phyloP scores from a whole-genome alignment of 2,329 filamentous ascomycete genomes.

The Pseudocercospora musae region DNA sequence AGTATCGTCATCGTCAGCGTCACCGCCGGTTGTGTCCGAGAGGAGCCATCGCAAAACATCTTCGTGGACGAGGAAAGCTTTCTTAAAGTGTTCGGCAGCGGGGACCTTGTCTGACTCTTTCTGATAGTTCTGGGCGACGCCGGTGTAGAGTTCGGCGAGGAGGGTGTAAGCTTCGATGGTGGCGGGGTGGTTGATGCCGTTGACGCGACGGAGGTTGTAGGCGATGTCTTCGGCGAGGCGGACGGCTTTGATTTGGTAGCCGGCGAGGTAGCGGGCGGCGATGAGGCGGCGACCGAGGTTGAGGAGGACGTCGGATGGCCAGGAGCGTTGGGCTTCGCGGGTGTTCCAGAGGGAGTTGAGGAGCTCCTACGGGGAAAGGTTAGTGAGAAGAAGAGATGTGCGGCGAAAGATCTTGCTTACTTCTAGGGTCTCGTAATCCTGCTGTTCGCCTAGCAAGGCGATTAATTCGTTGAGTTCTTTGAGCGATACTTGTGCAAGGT shows the following conservation, averaged over 20 bases:
- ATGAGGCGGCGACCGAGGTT: conserved; percentile 54
- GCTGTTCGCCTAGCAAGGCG: conserved; percentile 48
- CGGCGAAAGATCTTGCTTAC: conserved; percentile 20
- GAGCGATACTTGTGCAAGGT: conserved; percentile 44
- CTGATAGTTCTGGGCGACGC: conserved; percentile 39
- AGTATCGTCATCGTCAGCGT: conserved; percentile 38
- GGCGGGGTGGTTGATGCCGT: conserved; percentile 47
- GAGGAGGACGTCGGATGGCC: conserved; percentile 47
- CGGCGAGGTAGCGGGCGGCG: conserved; percentile 51
- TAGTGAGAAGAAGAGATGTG: too few relatives aligned
- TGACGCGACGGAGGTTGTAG: conserved; percentile 55
- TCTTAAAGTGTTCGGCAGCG: conserved; percentile 41
- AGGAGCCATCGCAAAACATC: conserved; percentile 32
- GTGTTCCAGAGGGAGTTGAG: conserved; percentile 48
- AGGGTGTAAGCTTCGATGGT: conserved; percentile 51
- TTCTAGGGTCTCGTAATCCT: conserved; percentile 48
- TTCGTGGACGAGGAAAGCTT: conserved; percentile 37
- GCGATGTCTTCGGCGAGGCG: conserved; percentile 53
- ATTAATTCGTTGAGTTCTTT: conserved; percentile 47
- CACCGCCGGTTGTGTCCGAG: conserved; percentile 27
- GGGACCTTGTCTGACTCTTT: conserved; percentile 38
- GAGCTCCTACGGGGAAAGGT: conserved; percentile 23
- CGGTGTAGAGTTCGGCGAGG: conserved; percentile 50
- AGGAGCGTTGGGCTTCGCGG: conserved; percentile 45
- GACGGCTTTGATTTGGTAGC: conserved; percentile 43